Evolutionary conservation across 352 stramenopile genomes (phyloP).

Genomic region (Blastocystis hominis): DNA sequence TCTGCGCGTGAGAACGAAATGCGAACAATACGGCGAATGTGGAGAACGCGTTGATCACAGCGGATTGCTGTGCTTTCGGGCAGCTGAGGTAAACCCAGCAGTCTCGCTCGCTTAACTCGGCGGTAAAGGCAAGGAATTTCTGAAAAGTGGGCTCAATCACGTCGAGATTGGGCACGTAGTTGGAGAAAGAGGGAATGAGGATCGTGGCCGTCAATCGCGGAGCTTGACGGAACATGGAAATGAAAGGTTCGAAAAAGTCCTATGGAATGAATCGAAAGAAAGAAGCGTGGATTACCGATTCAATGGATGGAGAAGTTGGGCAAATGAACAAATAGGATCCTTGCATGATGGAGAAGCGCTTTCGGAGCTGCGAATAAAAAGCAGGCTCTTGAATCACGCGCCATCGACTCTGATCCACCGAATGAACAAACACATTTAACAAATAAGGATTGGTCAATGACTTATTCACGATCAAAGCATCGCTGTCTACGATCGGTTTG

Average conservation of each 20-base stretch:
- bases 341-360: not conserved
- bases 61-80: too few relatives aligned
- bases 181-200: not conserved
- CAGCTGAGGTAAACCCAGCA: not conserved
- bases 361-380: not conserved
- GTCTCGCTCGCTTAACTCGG: not conserved
- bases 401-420: not conserved
- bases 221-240: not conserved
- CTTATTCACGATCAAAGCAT: not conserved
- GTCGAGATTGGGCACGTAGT: not conserved
- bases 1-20: not conserved
- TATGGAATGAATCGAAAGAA: not conserved
- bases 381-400: not conserved
- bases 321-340: not conserved
- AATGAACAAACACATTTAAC: not conserved
- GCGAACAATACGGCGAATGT: too few relatives aligned
- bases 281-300: not conserved
- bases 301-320: not conserved
- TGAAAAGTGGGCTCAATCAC: not conserved
- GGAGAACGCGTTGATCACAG: too few relatives aligned
- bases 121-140: not conserved
- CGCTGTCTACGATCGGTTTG: not conserved
- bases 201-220: not conserved
- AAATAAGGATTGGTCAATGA: not conserved
- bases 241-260: not conserved